Percentiles rank a stretch among this genome's conserved stretches.
These are phyloP conservation scores for Blastocrithidia nonstop DNA, from an alignment of 208 protist species.

Conservation along the genomic window DNA sequence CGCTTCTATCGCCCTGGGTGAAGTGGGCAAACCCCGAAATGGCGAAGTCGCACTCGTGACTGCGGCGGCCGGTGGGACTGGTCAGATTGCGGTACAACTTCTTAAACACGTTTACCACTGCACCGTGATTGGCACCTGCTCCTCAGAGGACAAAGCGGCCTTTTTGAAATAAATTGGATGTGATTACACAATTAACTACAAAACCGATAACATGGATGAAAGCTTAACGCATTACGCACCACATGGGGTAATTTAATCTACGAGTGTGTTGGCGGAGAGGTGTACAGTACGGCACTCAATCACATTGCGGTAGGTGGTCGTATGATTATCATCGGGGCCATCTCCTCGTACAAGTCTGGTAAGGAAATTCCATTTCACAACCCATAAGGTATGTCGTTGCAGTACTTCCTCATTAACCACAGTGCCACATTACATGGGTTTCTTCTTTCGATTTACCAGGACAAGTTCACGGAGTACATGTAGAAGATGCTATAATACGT, in stretches of 20 bases:
- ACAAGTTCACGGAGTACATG: slow-evolving; percentile 37
- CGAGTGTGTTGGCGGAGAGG: slow-evolving; percentile 81
- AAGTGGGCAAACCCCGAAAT: slow-evolving; percentile 40
- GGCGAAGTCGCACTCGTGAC: slow-evolving; percentile 74
- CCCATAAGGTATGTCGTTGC: slow-evolving; percentile 18
- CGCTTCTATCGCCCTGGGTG: slow-evolving; percentile 65
- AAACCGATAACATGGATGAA: not conserved
- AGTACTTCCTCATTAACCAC: slow-evolving; percentile 50
- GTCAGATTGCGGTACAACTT: slow-evolving; percentile 82
- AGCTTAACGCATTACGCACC: slow-evolving; percentile 8
- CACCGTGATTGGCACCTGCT: slow-evolving; percentile 78
- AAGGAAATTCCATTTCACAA: too few species aligned
- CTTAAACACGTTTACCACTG: slow-evolving; percentile 69
- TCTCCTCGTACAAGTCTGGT: slow-evolving; percentile 47
- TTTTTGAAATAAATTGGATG: slow-evolving; percentile 61
- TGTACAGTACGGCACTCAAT: slow-evolving; percentile 45
- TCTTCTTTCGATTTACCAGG: slow-evolving; percentile 78
- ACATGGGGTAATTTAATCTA: slow-evolving; percentile 77
- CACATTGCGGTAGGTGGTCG: slow-evolving; percentile 44
- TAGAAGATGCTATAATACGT: slow-evolving; percentile 43
- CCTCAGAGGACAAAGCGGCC: slow-evolving; percentile 45
- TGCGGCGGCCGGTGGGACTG: slow-evolving; percentile 81
- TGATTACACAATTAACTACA: slow-evolving; percentile 73
- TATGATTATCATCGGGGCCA: slow-evolving; percentile 69
- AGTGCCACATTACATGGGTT: slow-evolving; percentile 67